These are phyloP conservation scores for Brassica juncea DNA, from an alignment of 345 rosid genomes.

Conservation along the genomic window DNA sequence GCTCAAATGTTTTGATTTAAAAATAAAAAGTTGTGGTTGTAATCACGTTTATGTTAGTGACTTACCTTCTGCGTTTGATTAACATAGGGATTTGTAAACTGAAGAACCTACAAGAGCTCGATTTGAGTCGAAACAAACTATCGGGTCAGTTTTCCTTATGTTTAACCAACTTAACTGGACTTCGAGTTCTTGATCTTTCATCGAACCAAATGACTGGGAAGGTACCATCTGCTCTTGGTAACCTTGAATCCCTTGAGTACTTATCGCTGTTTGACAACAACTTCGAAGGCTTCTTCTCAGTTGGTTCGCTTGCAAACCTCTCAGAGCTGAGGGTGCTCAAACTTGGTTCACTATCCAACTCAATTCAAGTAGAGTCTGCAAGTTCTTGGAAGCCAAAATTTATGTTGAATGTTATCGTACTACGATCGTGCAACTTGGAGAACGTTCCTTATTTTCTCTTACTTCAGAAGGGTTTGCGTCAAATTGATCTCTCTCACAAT, in stretches of 20 bases:
- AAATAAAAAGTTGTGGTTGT: not conserved
- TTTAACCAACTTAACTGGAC: not conserved
- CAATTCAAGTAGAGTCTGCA: not conserved
- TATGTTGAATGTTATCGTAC: not conserved
- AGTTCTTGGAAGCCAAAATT: not conserved
- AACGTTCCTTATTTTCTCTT: not conserved
- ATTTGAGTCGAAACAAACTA: not conserved
- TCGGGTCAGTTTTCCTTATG: not conserved
- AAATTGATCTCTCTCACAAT: not conserved
- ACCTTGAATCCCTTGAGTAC: not conserved
- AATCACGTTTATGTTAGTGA: not conserved
- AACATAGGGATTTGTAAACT: not conserved
- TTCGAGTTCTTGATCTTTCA: not conserved
- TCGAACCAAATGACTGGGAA: not conserved
- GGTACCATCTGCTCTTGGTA: not conserved
- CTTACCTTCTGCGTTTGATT: not conserved
- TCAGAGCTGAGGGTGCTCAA: not conserved
- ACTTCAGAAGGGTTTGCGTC: not conserved
- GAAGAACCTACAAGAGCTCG: not conserved
- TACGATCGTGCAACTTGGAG: not conserved
- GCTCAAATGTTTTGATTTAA: not conserved
- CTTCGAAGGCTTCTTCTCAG: not conserved
- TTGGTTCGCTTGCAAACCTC: not conserved
- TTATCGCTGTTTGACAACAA: not conserved
- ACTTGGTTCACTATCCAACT: not conserved